Percentiles rank a stretch among this genome's conserved stretches.
These are phyloP conservation scores for Phlegmacium glaucopus DNA, from an alignment of 768 basidiomycete genomes.

Conservation along the genomic window DNA sequence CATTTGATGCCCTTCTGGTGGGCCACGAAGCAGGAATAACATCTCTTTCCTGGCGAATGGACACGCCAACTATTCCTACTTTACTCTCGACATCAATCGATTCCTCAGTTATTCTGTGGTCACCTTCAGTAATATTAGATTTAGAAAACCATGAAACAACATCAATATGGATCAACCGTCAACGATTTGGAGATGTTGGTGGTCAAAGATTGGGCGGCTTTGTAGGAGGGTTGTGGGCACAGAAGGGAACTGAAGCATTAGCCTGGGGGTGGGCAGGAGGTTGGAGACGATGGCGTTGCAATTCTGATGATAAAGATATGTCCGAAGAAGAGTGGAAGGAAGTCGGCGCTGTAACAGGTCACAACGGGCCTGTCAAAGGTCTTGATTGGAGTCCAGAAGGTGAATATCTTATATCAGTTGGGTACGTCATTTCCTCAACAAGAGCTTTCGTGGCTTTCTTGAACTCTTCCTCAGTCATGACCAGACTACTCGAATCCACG, in stretches of 20 bases:
- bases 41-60: slow-evolving; percentile 78
- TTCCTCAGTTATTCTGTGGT: slow-evolving; percentile 95
- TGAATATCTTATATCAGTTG: slow-evolving; percentile 80
- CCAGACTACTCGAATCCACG: slow-evolving; percentile 91
- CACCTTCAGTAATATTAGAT: slow-evolving; percentile 54
- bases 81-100: slow-evolving; percentile 94
- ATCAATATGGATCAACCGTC: slow-evolving; percentile 85
- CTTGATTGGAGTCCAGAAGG: slow-evolving; percentile 86
- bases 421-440: slow-evolving; percentile 44
- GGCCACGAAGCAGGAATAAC: slow-evolving; percentile 97
- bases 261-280: slow-evolving; percentile 96
- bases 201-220: slow-evolving; percentile 90
- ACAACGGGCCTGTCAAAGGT: slow-evolving; percentile 74
- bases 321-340: slow-evolving; percentile 65
- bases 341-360: slow-evolving; percentile 79
- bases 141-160: slow-evolving; percentile 36
- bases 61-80: slow-evolving; percentile 31
- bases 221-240: slow-evolving; percentile 84
- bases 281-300: slow-evolving; percentile 81
- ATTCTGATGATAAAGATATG: slow-evolving; percentile 11
- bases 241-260: slow-evolving; percentile 56
- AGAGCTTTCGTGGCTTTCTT: slow-evolving; percentile 1
- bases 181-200: slow-evolving; percentile 94
- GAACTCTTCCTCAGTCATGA: slow-evolving; percentile 57
- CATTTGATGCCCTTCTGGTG: slow-evolving; percentile 89